Conservation (phyloP, 139 green algal species). For the Pleodorina starrii region DNA sequence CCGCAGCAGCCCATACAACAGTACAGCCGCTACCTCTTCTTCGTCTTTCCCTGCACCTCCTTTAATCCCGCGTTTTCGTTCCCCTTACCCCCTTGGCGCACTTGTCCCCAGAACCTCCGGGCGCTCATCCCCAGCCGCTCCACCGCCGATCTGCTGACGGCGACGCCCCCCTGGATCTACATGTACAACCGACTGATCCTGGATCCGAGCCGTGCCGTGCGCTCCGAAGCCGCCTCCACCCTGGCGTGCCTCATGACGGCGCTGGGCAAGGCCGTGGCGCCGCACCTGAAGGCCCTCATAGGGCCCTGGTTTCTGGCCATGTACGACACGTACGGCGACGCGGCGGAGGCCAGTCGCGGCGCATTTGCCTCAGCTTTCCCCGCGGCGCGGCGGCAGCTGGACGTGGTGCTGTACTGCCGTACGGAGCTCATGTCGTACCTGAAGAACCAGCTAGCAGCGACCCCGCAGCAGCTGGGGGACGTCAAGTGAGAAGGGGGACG, state of each 20-base stretch:
- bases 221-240: conserved; percentile 65
- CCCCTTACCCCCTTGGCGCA: no score
- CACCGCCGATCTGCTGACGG: conserved; percentile 47
- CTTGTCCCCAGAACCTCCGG: conserved; percentile 56
- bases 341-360: conserved; percentile 64
- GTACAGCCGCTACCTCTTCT: no score
- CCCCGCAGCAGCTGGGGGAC: conserved; percentile 72
- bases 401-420: conserved; percentile 73
- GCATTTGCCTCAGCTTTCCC: conserved; percentile 74
- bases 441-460: conserved; percentile 61
- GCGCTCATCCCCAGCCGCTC: conserved; percentile 56
- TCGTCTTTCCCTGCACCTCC: no score
- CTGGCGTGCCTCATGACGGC: conserved; percentile 61
- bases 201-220: conserved; percentile 80
- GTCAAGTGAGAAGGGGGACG: conserved; percentile 47
- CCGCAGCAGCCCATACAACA: no score
- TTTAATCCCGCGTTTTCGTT: no score
- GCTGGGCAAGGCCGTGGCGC: conserved; percentile 60
- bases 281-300: conserved; percentile 75
- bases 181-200: conserved; percentile 76
- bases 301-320: conserved; percentile 78
- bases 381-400: conserved; percentile 55
- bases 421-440: conserved; percentile 72
- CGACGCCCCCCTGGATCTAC: conserved; percentile 81
- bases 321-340: conserved; percentile 79